Base-by-base conservation (phyloP, 2,329 filamentous ascomycete species). In the Fusarium cyanostomum region DNA sequence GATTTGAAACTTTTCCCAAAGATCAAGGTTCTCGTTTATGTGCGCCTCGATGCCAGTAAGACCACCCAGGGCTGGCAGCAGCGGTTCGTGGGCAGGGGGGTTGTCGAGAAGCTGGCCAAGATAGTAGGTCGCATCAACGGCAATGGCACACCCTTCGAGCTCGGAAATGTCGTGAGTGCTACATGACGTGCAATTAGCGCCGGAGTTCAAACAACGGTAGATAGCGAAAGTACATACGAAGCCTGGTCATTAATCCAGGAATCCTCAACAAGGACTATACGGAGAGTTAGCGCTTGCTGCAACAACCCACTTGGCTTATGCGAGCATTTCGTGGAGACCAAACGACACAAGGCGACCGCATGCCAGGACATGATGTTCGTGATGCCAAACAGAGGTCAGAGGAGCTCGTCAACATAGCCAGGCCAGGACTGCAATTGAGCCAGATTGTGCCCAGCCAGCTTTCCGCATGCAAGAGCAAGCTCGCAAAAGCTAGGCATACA, bases 81-180 rank as follows among this genome's bases (percentile, higher is more conserved):
- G 88, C 37, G 94, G 94, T 77, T 99, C 95, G 73, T 92, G 90
- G 41, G 86, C 89, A 26, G 87, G 85, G 38, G 84, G 77, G 54
- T 84, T 86, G 72, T 90, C 87, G 71, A 97, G 87, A 66, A 96
- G 86, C 58, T 89, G 87, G 75, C 90, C 85, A 64, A 99, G 86
- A 76, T 95, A 98, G 77, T 96, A 91, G 50, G 91, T 90, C 53
- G 94, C 95, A 81, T 97, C 94, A 71, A 98, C 88, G 65, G 89
- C 94, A 70, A 97, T 85, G 51, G 89, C 85, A 59, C 87, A 87
- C 74, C 89, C 89, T 73, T 90, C 87, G 69, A 97, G 83, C 62
- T 91, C 86, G 59, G 88, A 83, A 67, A 96, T 77, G 57, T 88
- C 82, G 69, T 87, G 85, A 44, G 82, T 84, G 73, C 84, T 86